Evolutionary conservation across 2,329 filamentous ascomycete genomes (phyloP), one percentile per base, ranked within the genome.

Genomic region (Sclerotiophoma versabilis): DNA sequence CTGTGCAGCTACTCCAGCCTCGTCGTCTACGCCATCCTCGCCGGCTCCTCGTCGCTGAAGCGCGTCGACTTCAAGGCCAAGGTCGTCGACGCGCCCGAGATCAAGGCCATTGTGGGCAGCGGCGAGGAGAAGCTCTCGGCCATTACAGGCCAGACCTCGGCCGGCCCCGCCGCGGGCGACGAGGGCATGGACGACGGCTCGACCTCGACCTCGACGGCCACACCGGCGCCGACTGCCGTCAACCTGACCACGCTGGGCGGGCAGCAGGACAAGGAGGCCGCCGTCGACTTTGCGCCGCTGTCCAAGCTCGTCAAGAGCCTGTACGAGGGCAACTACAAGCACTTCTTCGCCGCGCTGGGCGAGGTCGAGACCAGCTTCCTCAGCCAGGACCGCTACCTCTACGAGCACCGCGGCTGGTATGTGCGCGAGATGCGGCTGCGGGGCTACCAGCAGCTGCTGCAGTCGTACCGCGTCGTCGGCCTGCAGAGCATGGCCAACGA

Each of bases 51-150:
- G 20, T 95, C 93, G 38, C 85, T 99, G 51, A 96, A 97, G 81
- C 90, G 95, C 42, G 92, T 97, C 27, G 95, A 99, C 77, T 99
- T 99, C 85, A 99, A 99, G 83, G 91, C 91, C 63, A 98, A 98
- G 82, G 95, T 99, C 22, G 93, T 99, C 33, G 95, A 99, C 75
- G 95, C 95, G 7, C 93, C 95, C 11, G 95, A 99, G 79, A 97
- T 99, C 80, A 96, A 95, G 80, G 95, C 95, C 30, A 96, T 99
- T 60, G 86, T 99, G 20, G 95, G 93, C 54, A 88, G 93, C 65
- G 88, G 88, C 20, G 90, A 96, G 67, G 93, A 97, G 72, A 93
- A 93, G 77, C 81, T 96, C 49, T 83, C 92, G 26, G 92, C 92
- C 0, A 81, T 97, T 19, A 87, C 88, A 25, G 92, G 93, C 15